Base-by-base conservation (phyloP, 2,329 filamentous ascomycete genomes). In the Colletotrichum kahawae region DNA sequence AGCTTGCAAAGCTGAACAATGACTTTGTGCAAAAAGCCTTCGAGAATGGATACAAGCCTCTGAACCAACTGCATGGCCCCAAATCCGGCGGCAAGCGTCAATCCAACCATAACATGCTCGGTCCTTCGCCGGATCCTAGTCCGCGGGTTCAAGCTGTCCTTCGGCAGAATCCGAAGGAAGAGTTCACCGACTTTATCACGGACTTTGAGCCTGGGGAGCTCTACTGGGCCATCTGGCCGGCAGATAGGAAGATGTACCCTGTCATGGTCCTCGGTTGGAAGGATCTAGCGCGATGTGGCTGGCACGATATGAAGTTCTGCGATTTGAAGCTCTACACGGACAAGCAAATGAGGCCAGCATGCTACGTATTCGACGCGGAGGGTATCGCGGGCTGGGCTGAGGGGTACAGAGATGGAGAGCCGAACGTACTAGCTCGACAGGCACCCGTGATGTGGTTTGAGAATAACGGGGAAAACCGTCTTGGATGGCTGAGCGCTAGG, bases 371-470 rank as follows among this genome's bases (percentile, higher is more conserved):
- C 16, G 63, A 77, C 29, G 36, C 54, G 13, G 71, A 77, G 2
- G 70, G 74, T 33, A 79, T 79, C 9, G 36, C 60, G 4, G 76
- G 70, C 9, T 79, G 78, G 78, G 71, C 64, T 16, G 57, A 73
- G 18, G 78, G 74, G 2, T 79, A 68, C 27, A 59, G 71, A 12
- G 78, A 79, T 5, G 76, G 70, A 2, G 77, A 75, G 12, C 67
- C 64, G 9, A 38, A 36, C 12, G 76, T 76, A 29, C 33, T 57
- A n/a, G 62, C 75, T 18, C 68, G 78, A 48, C 64, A 72, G 24
- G 75, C 77, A 18, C 78, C 78, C 6, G 71, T 78, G 12, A 48
- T 78, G 54, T 79, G 77, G 71, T 78, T 77, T n/a, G 74, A 78
- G 36, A 31, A 68, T 5, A 69, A 74, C 29, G 71, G 82, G 10